These are phyloP conservation scores for Solidago caesia DNA, from an alignment of 129 eudicot species.

Conservation along the genomic window DNA sequence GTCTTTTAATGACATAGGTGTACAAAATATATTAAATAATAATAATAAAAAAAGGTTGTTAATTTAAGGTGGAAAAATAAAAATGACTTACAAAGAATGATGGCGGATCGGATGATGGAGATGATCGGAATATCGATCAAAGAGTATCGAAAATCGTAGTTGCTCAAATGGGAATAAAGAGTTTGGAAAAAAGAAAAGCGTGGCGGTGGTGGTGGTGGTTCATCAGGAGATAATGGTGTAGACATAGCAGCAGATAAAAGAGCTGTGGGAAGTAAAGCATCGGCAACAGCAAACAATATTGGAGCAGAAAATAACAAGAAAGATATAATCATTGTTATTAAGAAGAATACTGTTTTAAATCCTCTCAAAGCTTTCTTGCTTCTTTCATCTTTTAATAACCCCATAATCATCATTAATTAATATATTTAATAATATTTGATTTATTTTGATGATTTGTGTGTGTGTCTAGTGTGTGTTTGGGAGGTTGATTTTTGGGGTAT, in stretches of 20 bases:
- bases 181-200: constrained; percentile 42
- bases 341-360: constrained; percentile 71
- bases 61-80: no score
- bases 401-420: constrained; percentile 30
- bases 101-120: constrained; percentile 71
- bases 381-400: constrained; percentile 65
- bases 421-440: background rate
- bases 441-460: background rate
- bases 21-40: no score
- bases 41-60: no score
- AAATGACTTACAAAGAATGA: constrained; percentile 67
- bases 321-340: constrained; percentile 66
- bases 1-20: no score
- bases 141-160: constrained; percentile 78
- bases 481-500: constrained; percentile 14
- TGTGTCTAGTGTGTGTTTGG: background rate
- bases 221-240: constrained; percentile 8
- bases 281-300: constrained; percentile 67
- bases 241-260: constrained; percentile 60
- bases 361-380: constrained; percentile 51
- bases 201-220: constrained; percentile 29
- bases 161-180: constrained; percentile 44
- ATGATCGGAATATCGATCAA: constrained; percentile 81
- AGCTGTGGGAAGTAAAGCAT: constrained; percentile 82
- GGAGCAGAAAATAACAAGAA: constrained; percentile 83